Base-by-base conservation (phyloP, 441 rosid species). In the Arabidopsis lyrata region DNA sequence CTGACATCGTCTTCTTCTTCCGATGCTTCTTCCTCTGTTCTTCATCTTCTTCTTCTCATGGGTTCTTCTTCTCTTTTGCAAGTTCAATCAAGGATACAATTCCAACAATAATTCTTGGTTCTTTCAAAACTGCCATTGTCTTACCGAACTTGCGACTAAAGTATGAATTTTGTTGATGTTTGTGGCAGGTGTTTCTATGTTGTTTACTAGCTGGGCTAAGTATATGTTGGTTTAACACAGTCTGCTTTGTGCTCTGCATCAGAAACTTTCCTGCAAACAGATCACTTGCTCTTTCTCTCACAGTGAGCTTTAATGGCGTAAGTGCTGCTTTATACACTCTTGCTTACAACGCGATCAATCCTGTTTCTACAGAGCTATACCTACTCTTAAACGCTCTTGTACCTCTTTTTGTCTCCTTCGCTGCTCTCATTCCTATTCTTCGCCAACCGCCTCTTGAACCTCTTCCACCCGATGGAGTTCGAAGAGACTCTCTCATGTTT, bases 151-250 rank as follows among this genome's bases (percentile, higher is more conserved):
- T 63, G 24, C 8, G 48, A 50, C 65, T 70, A 70, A 70, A 70
- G 32, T 56, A n/a, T 44, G 41, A 47, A 34, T 58, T 56, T 0
- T 70, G 32, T 18, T 48, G 7, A 49, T 32, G 44, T 18, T 41
- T 77, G 14, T 71, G 58, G 88, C 91, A 92, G 99, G 90, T 90
- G 62, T 90, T 89, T 68, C 77, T 87, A 11, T 87, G 92, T n/a
- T 95, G 99, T 79, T 81, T 95, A 79, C 18, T 90, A 69, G 90
- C 98, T 42, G 99, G 99, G 68, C 86, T 89, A 62, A 95, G 98
- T 83, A 95, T 95, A 58, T 92, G 98, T 66, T 95, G 98, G 99
- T 95, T 95, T 86, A 95, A 95, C 90, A 95, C 99, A n/a, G 96
- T 92, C 5, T 95, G 98, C 68, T 92, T 89, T 73, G 96, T 92